Conservation (phyloP, 1,139 yeast species). For the Citeromyces hawaiiensis region DNA sequence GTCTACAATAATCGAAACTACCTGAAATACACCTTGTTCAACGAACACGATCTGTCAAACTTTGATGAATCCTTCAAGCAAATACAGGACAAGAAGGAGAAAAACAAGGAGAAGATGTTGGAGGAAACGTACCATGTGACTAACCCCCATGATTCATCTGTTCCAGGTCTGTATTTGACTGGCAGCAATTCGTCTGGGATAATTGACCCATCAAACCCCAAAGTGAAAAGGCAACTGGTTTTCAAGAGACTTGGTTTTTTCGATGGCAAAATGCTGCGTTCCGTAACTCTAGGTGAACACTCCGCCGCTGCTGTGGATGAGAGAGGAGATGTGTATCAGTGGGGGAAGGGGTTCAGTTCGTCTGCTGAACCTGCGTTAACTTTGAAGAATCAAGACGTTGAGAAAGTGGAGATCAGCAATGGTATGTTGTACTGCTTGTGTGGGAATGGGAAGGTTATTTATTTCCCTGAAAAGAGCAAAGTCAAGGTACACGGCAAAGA, state of each 20-base stretch:
- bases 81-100: conserved; percentile 11
- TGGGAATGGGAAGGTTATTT: conserved; percentile 35
- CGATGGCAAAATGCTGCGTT: conserved; percentile 45
- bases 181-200: conserved; percentile 32
- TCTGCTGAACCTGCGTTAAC: conserved; percentile 17
- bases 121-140: conserved; percentile 9
- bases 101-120: conserved; percentile 8
- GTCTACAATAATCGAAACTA: conserved; percentile 27
- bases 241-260: conserved; percentile 41
- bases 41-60: conserved; percentile 14
- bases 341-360: conserved; percentile 29
- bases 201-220: conserved; percentile 16
- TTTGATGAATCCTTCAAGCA: conserved; percentile 15
- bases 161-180: conserved; percentile 42
- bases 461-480: conserved; percentile 26
- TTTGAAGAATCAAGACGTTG: conserved; percentile 29
- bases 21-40: conserved; percentile 20
- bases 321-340: conserved; percentile 65
- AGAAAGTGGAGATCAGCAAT: conserved; percentile 34
- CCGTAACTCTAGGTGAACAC: conserved; percentile 36
- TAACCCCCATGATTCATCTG: conserved; percentile 18
- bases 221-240: conserved; percentile 33
- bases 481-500: conserved; percentile 5
- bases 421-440: conserved; percentile 46
- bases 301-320: conserved; percentile 53